Conservation (phyloP, 1,284 basidiomycete genomes). For the Ustilago sp. region DNA sequence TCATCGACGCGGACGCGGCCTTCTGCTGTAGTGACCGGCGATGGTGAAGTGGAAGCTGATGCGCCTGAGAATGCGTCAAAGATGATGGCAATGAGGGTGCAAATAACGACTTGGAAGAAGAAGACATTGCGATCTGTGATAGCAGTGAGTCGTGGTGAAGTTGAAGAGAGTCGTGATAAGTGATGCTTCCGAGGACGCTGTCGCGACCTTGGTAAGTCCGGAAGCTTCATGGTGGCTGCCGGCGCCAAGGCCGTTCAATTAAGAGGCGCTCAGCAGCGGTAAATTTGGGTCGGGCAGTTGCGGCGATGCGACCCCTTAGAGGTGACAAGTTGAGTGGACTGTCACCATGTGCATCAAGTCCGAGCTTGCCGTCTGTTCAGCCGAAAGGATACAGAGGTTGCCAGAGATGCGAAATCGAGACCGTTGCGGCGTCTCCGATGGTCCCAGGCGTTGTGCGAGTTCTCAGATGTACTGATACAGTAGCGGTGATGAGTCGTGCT, state of each 20-base stretch:
- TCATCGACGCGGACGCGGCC: constrained; percentile 14
- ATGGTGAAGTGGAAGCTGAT: constrained; percentile 6
- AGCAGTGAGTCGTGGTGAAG: background rate
- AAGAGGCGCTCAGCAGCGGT: background rate
- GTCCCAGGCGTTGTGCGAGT: background rate
- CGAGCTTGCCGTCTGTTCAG: background rate
- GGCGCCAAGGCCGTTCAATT: constrained; percentile 29
- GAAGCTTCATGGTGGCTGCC: constrained; percentile 28
- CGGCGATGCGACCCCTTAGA: background rate
- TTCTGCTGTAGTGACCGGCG: constrained; percentile 5
- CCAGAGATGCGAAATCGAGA: background rate
- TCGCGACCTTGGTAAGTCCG: constrained; percentile 27
- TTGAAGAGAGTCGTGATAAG: background rate
- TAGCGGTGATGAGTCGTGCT: background rate
- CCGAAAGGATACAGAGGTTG: background rate
- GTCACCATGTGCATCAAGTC: background rate
- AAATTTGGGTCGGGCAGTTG: background rate
- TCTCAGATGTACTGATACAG: background rate
- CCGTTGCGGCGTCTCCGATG: background rate
- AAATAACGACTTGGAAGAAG: constrained; percentile 43
- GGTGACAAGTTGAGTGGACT: background rate
- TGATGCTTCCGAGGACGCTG: constrained; percentile 25
- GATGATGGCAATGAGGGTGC: constrained; percentile 28
- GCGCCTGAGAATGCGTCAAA: constrained; percentile 26
- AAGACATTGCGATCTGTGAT: constrained; percentile 9